Evolutionary conservation across 768 basidiomycete species (phyloP).

Genomic region (Xerocomellus chrysenteron): DNA sequence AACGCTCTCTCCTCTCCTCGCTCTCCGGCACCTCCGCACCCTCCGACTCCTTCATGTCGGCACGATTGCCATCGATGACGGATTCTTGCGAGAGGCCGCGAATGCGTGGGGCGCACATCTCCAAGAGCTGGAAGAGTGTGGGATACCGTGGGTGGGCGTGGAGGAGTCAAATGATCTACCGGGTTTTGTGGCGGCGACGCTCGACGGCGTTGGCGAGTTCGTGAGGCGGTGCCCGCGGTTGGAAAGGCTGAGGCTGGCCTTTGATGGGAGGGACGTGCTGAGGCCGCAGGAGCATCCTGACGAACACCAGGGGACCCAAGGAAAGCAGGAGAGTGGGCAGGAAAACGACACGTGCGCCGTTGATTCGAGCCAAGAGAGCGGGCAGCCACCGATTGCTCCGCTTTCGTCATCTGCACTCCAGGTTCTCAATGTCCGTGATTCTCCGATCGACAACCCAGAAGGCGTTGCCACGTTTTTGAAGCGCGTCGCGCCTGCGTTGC

Average conservation of each 20-base stretch:
- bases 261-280: conserved; percentile 21
- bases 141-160: conserved; percentile 27
- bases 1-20: conserved; percentile 24
- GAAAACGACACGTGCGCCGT: neutral
- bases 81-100: conserved; percentile 26
- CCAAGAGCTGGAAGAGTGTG: conserved; percentile 27
- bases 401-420: conserved; percentile 10
- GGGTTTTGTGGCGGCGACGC: conserved; percentile 15
- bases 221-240: conserved; percentile 18
- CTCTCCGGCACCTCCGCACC: conserved; percentile 17
- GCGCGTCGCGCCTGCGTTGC: conserved; percentile 23
- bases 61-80: conserved; percentile 28
- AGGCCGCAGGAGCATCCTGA: neutral
- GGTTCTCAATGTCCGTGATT: conserved; percentile 30
- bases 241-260: conserved; percentile 20
- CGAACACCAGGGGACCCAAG: neutral
- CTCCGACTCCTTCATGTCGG: conserved; percentile 28
- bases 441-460: conserved; percentile 24
- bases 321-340: neutral
- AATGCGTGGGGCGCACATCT: conserved; percentile 27
- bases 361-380: neutral
- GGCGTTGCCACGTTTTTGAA: conserved; percentile 27
- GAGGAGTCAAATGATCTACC: conserved; percentile 15
- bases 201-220: conserved; percentile 23
- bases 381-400: neutral